phyloP scores from a whole-genome alignment of 1,284 basidiomycete genomes.

The Leccinum solheimii region DNA sequence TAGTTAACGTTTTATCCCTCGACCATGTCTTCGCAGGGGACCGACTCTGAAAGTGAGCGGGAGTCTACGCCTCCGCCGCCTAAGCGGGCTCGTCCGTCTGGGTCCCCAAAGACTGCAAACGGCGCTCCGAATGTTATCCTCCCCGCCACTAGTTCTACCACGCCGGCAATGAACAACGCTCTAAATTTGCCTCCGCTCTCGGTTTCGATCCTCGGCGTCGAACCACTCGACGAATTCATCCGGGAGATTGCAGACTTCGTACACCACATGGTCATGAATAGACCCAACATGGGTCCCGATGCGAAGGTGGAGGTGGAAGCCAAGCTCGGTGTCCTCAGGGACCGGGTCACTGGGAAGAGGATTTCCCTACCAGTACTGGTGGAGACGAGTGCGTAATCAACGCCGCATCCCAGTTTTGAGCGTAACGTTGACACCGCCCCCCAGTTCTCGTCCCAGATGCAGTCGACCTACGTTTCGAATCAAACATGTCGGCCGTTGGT shows the following conservation, averaged over 20 bases:
- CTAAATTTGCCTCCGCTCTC: constrained; percentile 65
- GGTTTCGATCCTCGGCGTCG: constrained; percentile 87
- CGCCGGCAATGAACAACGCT: constrained; percentile 29
- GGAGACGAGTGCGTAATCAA: constrained; percentile 76
- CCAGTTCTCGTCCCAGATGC: constrained; percentile 54
- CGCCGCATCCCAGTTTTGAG: not conserved
- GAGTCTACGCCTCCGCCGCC: constrained; percentile 28
- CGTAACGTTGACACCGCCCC: constrained; percentile 7
- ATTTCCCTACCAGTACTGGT: constrained; percentile 74
- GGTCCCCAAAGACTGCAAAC: constrained; percentile 17
- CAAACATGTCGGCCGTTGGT: constrained; percentile 87
- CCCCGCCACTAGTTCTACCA: constrained; percentile 11
- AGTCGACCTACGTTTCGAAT: constrained; percentile 77
- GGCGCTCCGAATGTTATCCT: constrained; percentile 24
- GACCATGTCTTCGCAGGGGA: constrained; percentile 35
- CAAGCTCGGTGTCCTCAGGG: constrained; percentile 83
- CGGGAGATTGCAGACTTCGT: constrained; percentile 90
- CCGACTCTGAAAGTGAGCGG: constrained; percentile 34
- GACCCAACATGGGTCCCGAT: constrained; percentile 46
- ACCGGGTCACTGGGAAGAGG: constrained; percentile 57
- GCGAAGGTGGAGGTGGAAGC: constrained; percentile 84
- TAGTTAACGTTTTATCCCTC: constrained; percentile 10
- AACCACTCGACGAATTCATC: constrained; percentile 94
- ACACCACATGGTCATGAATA: constrained; percentile 62
- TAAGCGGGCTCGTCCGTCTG: constrained; percentile 31